Conservation (phyloP, 2,329 filamentous ascomycete genomes). For the Fusarium scirpi region DNA sequence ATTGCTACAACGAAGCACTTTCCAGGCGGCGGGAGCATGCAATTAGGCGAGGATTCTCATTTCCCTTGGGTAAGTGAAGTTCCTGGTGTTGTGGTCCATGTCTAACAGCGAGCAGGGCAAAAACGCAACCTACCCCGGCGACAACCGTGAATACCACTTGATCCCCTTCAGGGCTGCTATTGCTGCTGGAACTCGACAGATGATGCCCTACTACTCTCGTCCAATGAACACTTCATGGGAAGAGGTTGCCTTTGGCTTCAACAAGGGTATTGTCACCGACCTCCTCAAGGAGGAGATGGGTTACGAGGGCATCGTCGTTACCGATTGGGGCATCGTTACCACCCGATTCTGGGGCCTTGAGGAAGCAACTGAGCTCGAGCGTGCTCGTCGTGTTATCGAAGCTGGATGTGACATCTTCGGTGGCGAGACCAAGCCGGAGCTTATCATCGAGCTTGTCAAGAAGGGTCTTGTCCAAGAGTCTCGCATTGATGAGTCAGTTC, state of each 20-base stretch:
- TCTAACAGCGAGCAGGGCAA: constrained; percentile 55
- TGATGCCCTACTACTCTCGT: constrained; percentile 65
- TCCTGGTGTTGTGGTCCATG: constrained; percentile 21
- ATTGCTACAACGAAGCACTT: constrained; percentile 66
- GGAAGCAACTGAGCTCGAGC: constrained; percentile 52
- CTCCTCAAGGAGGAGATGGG: constrained; percentile 61
- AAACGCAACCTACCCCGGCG: constrained; percentile 62
- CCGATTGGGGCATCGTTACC: constrained; percentile 66
- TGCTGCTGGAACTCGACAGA: constrained; percentile 61
- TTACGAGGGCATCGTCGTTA: constrained; percentile 64
- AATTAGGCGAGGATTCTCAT: constrained; percentile 64
- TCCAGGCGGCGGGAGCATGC: constrained; percentile 62
- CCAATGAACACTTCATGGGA: constrained; percentile 61
- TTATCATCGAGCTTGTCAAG: constrained; percentile 62
- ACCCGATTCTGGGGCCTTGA: constrained; percentile 65
- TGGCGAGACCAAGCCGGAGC: constrained; percentile 60
- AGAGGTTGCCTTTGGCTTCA: constrained; percentile 63
- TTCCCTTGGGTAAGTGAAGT: constrained; percentile 52
- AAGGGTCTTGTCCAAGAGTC: constrained; percentile 52
- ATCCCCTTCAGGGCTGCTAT: constrained; percentile 64
- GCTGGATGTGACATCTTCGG: constrained; percentile 66
- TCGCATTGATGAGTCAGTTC: constrained; percentile 60
- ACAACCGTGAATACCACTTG: constrained; percentile 62
- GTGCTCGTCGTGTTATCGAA: constrained; percentile 56
- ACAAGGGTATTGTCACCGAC: constrained; percentile 63